Evolutionary conservation across 441 rosid genomes (phyloP).

Genomic region (Lepidium campestre): DNA sequence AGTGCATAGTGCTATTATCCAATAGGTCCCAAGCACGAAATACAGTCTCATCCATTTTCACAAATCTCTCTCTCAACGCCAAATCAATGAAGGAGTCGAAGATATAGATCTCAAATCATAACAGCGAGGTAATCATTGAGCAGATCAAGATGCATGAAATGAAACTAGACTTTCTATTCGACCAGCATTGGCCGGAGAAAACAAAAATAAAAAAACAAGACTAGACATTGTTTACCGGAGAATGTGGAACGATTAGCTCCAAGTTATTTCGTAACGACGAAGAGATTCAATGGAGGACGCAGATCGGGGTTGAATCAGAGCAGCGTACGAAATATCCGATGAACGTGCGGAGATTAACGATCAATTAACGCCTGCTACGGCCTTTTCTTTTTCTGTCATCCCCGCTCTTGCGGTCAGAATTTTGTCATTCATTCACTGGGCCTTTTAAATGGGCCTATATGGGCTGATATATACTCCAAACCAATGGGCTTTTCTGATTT

Average conservation of each 20-base stretch:
- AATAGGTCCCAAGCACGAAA: not conserved
- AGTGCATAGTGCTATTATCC: not conserved
- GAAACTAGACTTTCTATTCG: not conserved
- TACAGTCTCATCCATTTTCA: not conserved
- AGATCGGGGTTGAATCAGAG: slow-evolving; percentile 4
- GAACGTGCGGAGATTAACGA: slow-evolving; percentile 24
- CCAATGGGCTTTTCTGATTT: not conserved
- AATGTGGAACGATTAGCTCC: not conserved
- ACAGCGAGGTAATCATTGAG: not conserved
- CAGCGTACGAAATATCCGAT: slow-evolving; percentile 13
- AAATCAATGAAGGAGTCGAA: not conserved
- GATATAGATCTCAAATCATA: not conserved
- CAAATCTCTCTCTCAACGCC: not conserved
- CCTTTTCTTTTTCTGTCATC: not conserved
- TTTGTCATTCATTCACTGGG: not conserved
- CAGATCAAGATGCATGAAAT: slow-evolving; percentile 17
- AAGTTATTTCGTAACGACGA: not conserved
- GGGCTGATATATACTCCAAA: not conserved
- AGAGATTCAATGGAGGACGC: not conserved
- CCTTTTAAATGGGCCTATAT: not conserved
- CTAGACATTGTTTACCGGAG: slow-evolving; percentile 7
- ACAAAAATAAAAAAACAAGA: not conserved
- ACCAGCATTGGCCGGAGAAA: not conserved
- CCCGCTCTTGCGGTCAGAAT: slow-evolving; percentile 21
- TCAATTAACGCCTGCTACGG: not conserved